Evolutionary conservation across 306 rosid species (phyloP).

Genomic region (Cicer arietinum): DNA sequence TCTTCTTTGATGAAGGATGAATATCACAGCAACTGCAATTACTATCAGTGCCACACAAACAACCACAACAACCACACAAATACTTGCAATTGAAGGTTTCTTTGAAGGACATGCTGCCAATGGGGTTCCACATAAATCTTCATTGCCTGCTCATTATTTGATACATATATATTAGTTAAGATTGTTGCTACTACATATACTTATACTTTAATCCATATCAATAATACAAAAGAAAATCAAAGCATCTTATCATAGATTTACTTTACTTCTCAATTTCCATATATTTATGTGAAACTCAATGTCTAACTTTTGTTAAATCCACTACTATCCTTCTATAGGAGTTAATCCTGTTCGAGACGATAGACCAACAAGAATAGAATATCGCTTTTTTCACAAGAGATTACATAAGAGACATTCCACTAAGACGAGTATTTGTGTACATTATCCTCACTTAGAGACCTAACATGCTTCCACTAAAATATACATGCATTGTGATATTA

Average conservation of each 20-base stretch:
- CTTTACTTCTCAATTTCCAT: background rate
- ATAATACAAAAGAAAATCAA: background rate
- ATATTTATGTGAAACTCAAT: background rate
- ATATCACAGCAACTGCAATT: conserved; percentile 47
- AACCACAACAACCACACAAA: conserved; percentile 51
- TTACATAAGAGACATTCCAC: too few relatives aligned
- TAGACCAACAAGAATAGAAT: background rate
- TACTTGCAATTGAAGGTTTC: conserved; percentile 46
- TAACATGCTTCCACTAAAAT: too few relatives aligned
- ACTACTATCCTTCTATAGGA: background rate
- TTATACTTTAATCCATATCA: conserved; percentile 5
- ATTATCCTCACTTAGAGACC: too few relatives aligned
- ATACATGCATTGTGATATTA: background rate
- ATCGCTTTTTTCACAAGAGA: background rate
- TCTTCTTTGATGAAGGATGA: conserved; percentile 52
- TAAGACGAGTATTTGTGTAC: too few relatives aligned
- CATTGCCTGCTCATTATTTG: conserved; percentile 61
- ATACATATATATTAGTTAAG: conserved; percentile 5
- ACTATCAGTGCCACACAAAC: conserved; percentile 53
- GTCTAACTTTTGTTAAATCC: background rate
- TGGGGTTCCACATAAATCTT: conserved; percentile 77
- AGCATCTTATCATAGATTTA: background rate
- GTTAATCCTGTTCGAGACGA: background rate
- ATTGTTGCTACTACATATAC: background rate
- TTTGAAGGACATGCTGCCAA: conserved; percentile 47